Base-by-base conservation (phyloP, 371 early-diverging fungal species). In the Mortierella sp. region DNA sequence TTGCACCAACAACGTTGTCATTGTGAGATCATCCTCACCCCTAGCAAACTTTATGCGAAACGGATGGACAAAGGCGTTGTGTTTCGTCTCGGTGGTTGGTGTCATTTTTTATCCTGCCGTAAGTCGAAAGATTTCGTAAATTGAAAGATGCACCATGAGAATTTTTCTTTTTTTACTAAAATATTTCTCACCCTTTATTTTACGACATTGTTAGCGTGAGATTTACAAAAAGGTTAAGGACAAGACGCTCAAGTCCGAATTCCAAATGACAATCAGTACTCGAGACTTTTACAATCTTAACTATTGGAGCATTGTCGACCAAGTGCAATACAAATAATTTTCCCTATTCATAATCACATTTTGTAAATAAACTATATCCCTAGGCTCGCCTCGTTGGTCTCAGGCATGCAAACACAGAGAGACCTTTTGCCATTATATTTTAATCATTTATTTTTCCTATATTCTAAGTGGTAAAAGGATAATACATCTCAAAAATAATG, bases 241-340 rank as follows among this genome's bases (percentile, higher is more conserved):
- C 56, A 68, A 72, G 51, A 64, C 64, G 2, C 54, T 76, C 23
- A 68, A 68, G 35, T 72, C 72, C 22, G 61, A 51, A 40, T 77
- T 72, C 57, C 56, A 68, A 49, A 68, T 77, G 72, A 65, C 47
- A 5, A 59, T 77, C 3, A 68, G 57, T 23, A 67, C 78, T 15
- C 68, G 78, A 29, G 72, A 77, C 26, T 77, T 77, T 61, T 77
- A 72, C 53, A 68, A 35, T 13, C 42, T 55, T 8, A 55, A 72
- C 47, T 77, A 72, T 31, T 72, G 78, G 72, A 62, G 31, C n/a
- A 77, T 77, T 29, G 78, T 77, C 1, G 68, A 77, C 17, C 68
- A 72, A 51, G 72, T 72, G 15, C 72, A 72, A 35, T 68, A 68
- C 54, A 56, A 53, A 26, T 64, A 28, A 28, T 54, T 26, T 26